Evolutionary conservation across 345 rosid species (phyloP).

Genomic region (Tarenaya hassleriana): DNA sequence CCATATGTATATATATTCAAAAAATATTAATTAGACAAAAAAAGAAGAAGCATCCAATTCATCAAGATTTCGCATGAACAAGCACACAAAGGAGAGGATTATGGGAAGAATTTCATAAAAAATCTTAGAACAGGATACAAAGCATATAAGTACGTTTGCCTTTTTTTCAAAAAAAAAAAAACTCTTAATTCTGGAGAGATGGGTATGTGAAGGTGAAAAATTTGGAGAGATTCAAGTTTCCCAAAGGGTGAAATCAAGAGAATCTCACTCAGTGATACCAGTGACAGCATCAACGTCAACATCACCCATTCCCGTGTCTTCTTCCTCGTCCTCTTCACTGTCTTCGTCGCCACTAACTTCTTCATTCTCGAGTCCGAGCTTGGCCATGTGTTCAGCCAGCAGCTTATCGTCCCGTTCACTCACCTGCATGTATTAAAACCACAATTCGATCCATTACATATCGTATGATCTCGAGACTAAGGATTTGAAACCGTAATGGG

Average conservation of each 20-base stretch:
- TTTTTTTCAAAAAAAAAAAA: neutral
- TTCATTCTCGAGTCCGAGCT: slow-evolving; percentile 67
- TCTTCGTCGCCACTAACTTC: slow-evolving; percentile 94
- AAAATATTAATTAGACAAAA: no score
- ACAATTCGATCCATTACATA: no score
- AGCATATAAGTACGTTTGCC: no score
- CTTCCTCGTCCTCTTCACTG: slow-evolving; percentile 72
- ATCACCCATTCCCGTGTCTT: slow-evolving; percentile 92
- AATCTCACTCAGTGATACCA: slow-evolving; percentile 54
- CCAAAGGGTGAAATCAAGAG: neutral
- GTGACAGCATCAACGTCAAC: slow-evolving; percentile 55
- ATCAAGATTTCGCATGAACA: no score
- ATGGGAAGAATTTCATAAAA: no score
- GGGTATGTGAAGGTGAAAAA: slow-evolving; percentile 13
- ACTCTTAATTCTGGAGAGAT: slow-evolving; percentile 6
- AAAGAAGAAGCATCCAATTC: no score
- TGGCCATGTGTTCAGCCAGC: slow-evolving; percentile 96
- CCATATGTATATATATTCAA: no score
- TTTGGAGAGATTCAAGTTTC: neutral
- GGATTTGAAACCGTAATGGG: no score
- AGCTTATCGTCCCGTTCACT: slow-evolving; percentile 95
- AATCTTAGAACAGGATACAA: no score
- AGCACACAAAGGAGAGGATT: no score
- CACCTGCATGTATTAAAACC: slow-evolving; percentile 62
- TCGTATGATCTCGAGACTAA: no score